A percentile compares a stretch with the other conserved stretches of the same genome.
Evolutionary conservation across 139 green algal genomes (phyloP).

Genomic region (Micractinium conductrix): DNA sequence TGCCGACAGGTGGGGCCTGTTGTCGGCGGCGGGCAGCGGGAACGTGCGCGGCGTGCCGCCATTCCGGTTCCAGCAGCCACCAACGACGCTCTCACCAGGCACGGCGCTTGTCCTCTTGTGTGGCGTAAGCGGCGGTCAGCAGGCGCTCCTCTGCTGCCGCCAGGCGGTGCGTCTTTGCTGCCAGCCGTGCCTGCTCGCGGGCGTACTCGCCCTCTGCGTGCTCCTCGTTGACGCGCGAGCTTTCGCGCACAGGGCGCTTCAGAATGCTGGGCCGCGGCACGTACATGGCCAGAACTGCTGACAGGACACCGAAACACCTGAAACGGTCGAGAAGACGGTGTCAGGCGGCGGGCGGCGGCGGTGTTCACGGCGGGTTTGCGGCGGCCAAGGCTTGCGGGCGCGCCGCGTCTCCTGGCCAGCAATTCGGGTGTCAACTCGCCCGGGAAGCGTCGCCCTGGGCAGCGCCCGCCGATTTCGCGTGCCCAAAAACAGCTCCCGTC

Average conservation of each 20-base stretch:
- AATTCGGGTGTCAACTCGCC: too few species aligned
- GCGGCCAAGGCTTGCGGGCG: too few species aligned
- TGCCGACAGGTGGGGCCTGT: neutral
- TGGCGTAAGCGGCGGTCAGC: neutral
- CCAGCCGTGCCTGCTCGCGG: conserved; percentile 4
- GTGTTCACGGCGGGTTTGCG: too few species aligned
- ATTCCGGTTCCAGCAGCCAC: neutral
- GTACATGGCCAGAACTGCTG: conserved; percentile 6
- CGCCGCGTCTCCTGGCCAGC: too few species aligned
- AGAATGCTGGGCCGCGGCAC: conserved; percentile 20
- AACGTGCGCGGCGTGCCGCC: neutral
- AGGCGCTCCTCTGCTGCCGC: conserved; percentile 19
- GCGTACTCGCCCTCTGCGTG: neutral
- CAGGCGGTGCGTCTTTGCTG: neutral
- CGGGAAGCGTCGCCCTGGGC: too few species aligned
- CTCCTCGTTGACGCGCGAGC: conserved; percentile 7
- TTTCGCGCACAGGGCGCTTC: neutral
- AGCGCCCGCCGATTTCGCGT: too few species aligned
- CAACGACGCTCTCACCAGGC: neutral
- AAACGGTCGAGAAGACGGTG: neutral
- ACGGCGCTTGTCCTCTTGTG: conserved; percentile 3
- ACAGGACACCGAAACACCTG: neutral
- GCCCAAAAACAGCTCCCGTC: too few species aligned
- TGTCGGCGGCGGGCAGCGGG: neutral
- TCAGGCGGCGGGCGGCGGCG: neutral